Base-by-base conservation (phyloP, 495 filamentous ascomycete species). In the Penicillium tannophilum region DNA sequence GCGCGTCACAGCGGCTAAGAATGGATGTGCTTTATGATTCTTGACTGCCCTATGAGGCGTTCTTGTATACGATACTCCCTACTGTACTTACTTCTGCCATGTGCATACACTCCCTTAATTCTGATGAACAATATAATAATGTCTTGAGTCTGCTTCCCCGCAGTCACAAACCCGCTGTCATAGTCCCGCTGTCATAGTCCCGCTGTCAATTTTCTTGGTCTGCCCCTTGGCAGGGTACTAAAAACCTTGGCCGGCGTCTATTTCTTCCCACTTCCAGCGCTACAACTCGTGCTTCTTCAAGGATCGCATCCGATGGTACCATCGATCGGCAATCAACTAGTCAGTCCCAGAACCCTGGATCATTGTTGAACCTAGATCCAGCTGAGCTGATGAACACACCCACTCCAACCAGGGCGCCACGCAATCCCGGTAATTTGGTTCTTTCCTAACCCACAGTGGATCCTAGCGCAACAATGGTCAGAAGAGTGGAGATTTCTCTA, bases 1-100 rank as follows among this genome's bases (percentile, higher is more conserved):
- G 26, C 46, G 30, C 57, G 54, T 4, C 54, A 28, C n/a, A 58
- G 41, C 42, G 23, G 44, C 7, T 64, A 56, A 24, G 28, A 49
- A 26, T 31, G 26, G 46, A 49, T n/a, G n/a, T 30, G 46, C 16
- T 47, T 19, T 9, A 49, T 17, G 46, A 49, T 19, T 16, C 11
- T 33, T 17, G 43, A 20, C n/a, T 46, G 24, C 4, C 23, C 9
- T 47, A 47, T 17, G 14, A 16, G 39, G 39, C 39, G 39, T 41
- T 41, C 12, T 12, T 41, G 39, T 41, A 41, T 41, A 41, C 6
- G 36, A 41, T 41, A 17, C 39, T n/a, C 39, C 16, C 16, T 41
- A 2, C 14, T 23, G 20, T 23, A 23, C 20, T 23, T 41, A 41
- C 7, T 17, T 17, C 39, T 41, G 39, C 39, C 39, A 41, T n/a